These are phyloP conservation scores for Codiaeum variegatum DNA, from an alignment of 441 rosid genomes.

Conservation along the genomic window DNA sequence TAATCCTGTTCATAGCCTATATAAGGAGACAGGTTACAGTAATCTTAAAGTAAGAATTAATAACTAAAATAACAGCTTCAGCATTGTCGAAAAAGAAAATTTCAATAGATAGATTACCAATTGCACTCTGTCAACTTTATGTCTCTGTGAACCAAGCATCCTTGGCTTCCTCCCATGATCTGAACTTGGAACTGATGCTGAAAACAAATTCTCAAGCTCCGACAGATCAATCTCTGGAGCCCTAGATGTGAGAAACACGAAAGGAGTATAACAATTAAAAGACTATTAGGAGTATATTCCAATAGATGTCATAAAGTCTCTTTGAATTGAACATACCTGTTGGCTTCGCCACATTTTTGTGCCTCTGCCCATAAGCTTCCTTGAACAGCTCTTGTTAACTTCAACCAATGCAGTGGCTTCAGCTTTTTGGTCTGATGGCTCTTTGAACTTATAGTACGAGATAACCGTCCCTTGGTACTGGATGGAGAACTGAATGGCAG, in stretches of 20 bases:
- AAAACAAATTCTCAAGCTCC: constrained; percentile 89
- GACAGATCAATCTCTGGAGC: constrained; percentile 94
- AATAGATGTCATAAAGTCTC: constrained; percentile 12
- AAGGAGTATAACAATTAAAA: not conserved
- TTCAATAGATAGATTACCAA: constrained; percentile 45
- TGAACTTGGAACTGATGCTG: constrained; percentile 58
- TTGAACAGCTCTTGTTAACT: constrained; percentile 80
- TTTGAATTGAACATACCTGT: constrained; percentile 51
- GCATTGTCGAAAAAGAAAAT: not conserved
- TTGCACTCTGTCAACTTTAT: constrained; percentile 86
- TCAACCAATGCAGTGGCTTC: constrained; percentile 97
- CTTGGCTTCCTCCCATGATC: constrained; percentile 45
- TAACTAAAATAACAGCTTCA: not conserved
- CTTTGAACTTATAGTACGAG: constrained; percentile 57
- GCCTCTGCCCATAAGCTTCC: constrained; percentile 99
- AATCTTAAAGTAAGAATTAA: not conserved
- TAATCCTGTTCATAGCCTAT: not conserved
- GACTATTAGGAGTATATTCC: constrained; percentile 3
- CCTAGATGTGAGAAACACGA: constrained; percentile 35
- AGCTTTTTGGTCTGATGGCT: constrained; percentile 59
- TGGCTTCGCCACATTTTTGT: constrained; percentile 75
- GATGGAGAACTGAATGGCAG: constrained; percentile 49
- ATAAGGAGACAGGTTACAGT: not conserved
- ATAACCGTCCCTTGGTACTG: constrained; percentile 57
- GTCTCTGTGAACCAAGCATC: constrained; percentile 38